These are phyloP conservation scores for Diplodia sapinea DNA, from an alignment of 2,329 filamentous ascomycete species.

Conservation along the genomic window DNA sequence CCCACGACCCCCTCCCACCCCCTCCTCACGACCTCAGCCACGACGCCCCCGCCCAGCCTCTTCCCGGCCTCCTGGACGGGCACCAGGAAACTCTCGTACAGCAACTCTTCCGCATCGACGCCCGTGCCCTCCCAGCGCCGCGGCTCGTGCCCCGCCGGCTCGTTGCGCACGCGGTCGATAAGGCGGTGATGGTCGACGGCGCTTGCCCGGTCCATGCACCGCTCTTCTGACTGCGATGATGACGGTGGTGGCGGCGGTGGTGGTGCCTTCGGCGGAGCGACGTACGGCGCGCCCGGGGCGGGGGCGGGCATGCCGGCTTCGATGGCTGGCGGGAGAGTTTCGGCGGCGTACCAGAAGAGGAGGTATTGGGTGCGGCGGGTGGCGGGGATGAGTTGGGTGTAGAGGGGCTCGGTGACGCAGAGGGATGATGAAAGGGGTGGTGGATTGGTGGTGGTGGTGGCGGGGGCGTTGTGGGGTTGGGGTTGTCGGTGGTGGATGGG, in stretches of 20 bases:
- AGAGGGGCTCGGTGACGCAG: constrained; percentile 53
- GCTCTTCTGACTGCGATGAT: too few relatives aligned
- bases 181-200: constrained; percentile 34
- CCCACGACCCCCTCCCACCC: constrained; percentile 52
- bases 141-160: constrained; percentile 48
- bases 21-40: constrained; percentile 54
- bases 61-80: constrained; percentile 50
- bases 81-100: constrained; percentile 52
- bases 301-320: constrained; percentile 37
- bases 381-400: constrained; percentile 48
- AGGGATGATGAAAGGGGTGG: constrained; percentile 24
- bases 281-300: constrained; percentile 42
- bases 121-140: constrained; percentile 54
- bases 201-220: constrained; percentile 49
- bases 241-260: constrained; percentile 37
- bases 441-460: constrained; percentile 47
- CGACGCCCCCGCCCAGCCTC: constrained; percentile 45
- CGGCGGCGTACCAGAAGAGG: constrained; percentile 56
- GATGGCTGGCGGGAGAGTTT: constrained; percentile 51
- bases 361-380: constrained; percentile 49
- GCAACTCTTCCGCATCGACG: constrained; percentile 54
- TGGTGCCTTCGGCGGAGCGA: constrained; percentile 35
- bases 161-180: background rate
- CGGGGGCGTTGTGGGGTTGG: constrained; percentile 47
- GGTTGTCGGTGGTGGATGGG: constrained; percentile 52